These are phyloP conservation scores for Leccinum broughii DNA, from an alignment of 768 basidiomycete genomes.

Conservation along the genomic window DNA sequence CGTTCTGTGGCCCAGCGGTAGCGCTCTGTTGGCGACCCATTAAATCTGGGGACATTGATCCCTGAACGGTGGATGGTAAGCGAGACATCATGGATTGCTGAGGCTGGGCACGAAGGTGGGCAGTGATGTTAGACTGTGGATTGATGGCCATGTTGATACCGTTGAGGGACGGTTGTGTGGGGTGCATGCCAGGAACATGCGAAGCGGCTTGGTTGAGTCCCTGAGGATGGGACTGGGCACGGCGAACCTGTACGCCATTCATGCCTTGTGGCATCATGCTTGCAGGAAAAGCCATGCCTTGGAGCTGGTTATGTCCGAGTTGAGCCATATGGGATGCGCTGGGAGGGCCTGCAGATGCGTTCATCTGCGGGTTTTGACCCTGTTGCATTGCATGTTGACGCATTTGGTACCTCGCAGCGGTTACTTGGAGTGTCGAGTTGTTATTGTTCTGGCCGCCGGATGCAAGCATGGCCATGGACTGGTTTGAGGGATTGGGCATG, in stretches of 20 bases:
- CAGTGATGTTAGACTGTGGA: conserved; percentile 42
- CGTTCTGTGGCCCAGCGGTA: conserved; percentile 42
- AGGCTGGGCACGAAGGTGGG: conserved; percentile 37
- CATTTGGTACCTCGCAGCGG: conserved; percentile 31
- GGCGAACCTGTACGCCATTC: conserved; percentile 43
- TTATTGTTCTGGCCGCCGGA: conserved; percentile 28
- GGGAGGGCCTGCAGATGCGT: conserved; percentile 29
- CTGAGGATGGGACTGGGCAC: conserved; percentile 60
- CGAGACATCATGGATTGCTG: conserved; percentile 37
- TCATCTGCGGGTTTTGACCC: conserved; percentile 38
- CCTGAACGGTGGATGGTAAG: conserved; percentile 34
- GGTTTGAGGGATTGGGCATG: conserved; percentile 36
- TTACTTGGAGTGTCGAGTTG: conserved; percentile 24
- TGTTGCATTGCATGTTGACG: conserved; percentile 41
- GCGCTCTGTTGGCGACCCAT: conserved; percentile 43
- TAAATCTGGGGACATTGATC: conserved; percentile 46
- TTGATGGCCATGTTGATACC: conserved; percentile 48
- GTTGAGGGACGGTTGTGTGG: conserved; percentile 35
- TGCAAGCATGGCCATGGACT: conserved; percentile 42
- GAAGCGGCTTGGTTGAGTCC: conserved; percentile 39
- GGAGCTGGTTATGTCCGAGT: conserved; percentile 40
- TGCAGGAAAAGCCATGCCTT: conserved; percentile 43
- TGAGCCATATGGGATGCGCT: conserved; percentile 30
- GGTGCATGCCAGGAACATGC: conserved; percentile 38
- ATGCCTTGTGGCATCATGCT: conserved; percentile 43